Percentiles rank a stretch among this genome's conserved stretches.
Conservation (phyloP, 495 filamentous ascomycete species). For the Penicillium bialowiezense region DNA sequence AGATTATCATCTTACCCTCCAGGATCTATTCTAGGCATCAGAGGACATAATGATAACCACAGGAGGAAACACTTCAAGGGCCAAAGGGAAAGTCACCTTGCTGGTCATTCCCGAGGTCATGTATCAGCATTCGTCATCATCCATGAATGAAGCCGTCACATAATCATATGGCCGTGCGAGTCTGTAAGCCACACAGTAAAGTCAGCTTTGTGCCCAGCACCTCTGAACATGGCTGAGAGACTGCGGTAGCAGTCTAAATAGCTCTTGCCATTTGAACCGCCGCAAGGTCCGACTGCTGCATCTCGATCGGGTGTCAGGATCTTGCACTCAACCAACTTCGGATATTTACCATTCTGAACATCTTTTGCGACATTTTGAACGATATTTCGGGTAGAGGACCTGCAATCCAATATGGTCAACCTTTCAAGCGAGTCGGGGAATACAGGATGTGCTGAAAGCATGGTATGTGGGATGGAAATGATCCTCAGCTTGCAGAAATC, state of each 20-base stretch:
- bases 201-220: no score
- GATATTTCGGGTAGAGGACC: slow-evolving; percentile 18
- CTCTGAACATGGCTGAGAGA: no score
- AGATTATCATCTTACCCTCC: no score
- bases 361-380: slow-evolving; percentile 21
- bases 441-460: slow-evolving; percentile 20
- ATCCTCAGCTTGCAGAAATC: slow-evolving; percentile 21
- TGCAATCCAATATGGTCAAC: slow-evolving; percentile 24
- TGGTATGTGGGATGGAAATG: slow-evolving; percentile 15
- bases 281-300: slow-evolving; percentile 17
- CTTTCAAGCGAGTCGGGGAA: slow-evolving; percentile 17
- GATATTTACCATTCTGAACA: slow-evolving; percentile 16
- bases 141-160: no score
- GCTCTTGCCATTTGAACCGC: slow-evolving; percentile 21
- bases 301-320: slow-evolving; percentile 20
- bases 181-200: no score
- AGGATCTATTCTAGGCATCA: no score
- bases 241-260: slow-evolving; percentile 17
- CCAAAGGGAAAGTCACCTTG: no score
- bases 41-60: no score
- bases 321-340: slow-evolving; percentile 10
- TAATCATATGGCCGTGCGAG: no score
- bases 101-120: no score
- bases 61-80: no score
- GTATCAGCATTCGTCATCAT: no score